Base-by-base conservation (phyloP, 2,329 filamentous ascomycete species). In the Aspergillus cejpii region DNA sequence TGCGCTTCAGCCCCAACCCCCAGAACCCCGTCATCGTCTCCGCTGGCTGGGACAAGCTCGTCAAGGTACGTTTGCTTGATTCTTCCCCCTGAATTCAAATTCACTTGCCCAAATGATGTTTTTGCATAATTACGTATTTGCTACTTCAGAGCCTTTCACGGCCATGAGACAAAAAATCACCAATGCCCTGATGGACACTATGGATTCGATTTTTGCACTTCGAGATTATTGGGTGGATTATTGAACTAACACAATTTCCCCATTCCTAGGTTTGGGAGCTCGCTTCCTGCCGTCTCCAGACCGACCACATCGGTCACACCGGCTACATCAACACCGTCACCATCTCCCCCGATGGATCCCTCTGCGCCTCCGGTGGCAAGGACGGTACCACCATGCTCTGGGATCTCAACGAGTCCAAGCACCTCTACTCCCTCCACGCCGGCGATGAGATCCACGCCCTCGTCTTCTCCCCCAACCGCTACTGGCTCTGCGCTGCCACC, bases 371-470 rank as follows among this genome's bases (percentile, higher is more conserved):
- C 59, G 92, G 92, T 75, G 92, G 92, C 73, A 97, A 98, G 85
- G 92, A 98, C 76, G 92, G 92, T 74, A 97, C 91, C 73, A 97
- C 92, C 73, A 98, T 97, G 92, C 88, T 98, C 65, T 98, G 92
- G 92, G 92, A 97, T 74, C 84, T 98, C 66, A 98, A 98, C 83
- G 92, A 98, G 86, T 96, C 90, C 73, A 98, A 98, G 87, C 92
- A 98, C 82, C 86, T 98, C 68, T 98, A 98, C 87, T 97, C 91
- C 58, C 88, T 98, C 71, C 92, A 90, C 77, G 92, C 92, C 72
- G 92, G 91, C 75, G 91, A 98, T 75, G 92, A 97, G 85, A 98
- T 98, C 81, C 92, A 98, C 80, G 91, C 92, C 63, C 91, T 98
- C 62, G 92, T 97, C 75, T 98, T 98, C 87, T 97, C 92, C 58